phyloP scores from a whole-genome alignment of 2,329 filamentous ascomycete species.

The Neobulgaria alba region DNA sequence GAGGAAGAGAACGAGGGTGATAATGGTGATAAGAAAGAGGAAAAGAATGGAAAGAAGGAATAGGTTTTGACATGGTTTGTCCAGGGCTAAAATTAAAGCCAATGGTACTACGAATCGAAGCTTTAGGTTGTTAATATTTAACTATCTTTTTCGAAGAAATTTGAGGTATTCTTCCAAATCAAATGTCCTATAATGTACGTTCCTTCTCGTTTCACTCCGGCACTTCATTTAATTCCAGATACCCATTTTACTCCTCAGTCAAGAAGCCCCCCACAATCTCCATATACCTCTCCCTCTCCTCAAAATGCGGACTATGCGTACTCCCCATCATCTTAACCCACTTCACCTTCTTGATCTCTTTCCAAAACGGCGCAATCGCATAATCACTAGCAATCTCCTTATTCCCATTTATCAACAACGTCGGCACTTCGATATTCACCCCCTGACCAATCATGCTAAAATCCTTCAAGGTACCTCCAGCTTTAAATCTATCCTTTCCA shows the following conservation, averaged over 20 bases:
- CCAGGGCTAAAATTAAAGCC: no score
- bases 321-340: conserved; percentile 28
- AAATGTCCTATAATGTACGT: no score
- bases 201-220: no score
- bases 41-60: conserved; percentile 19
- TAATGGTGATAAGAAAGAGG: conserved; percentile 17
- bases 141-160: no score
- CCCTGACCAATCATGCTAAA: conserved; percentile 31
- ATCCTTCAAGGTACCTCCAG: conserved; percentile 30
- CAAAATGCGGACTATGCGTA: conserved; percentile 27
- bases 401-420: conserved; percentile 34
- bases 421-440: conserved; percentile 30
- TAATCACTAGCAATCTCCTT: conserved; percentile 29
- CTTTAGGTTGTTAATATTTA: no score
- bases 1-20: conserved; percentile 14
- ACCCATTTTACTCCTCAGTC: no score
- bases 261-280: conserved; percentile 26
- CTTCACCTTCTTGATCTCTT: conserved; percentile 30
- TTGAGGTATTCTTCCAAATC: no score
- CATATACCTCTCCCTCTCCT: conserved; percentile 31
- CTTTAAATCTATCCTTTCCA: conserved; percentile 27
- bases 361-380: conserved; percentile 29
- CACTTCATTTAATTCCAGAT: no score
- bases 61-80: no score
- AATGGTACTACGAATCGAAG: no score